A percentile compares a stretch with the other conserved stretches of the same genome.
Conservation (phyloP, 495 filamentous ascomycete species). For the Extremus antarcticus region DNA sequence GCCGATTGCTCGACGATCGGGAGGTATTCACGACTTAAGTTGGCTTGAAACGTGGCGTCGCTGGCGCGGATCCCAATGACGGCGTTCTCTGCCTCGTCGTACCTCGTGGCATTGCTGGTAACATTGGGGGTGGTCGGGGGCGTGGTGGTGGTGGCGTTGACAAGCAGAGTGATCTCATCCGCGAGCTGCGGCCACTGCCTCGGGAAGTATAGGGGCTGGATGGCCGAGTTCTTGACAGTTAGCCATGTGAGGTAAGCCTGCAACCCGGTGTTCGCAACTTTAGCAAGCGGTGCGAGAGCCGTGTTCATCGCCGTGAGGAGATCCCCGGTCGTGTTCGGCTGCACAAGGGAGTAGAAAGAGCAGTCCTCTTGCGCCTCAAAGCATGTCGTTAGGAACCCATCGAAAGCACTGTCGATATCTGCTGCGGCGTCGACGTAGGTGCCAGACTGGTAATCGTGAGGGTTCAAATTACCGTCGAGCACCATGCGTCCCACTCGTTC, state of each 20-base stretch:
- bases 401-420: not conserved
- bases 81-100: not conserved
- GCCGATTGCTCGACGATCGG: slow-evolving; percentile 35
- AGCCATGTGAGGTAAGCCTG: not conserved
- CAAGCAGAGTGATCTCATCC: not conserved
- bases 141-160: not conserved
- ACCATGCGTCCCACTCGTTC: slow-evolving; percentile 31
- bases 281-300: not conserved
- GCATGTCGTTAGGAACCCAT: not conserved
- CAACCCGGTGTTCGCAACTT: not conserved
- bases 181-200: not conserved
- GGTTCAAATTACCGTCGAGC: slow-evolving; percentile 5
- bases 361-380: not conserved
- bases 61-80: not conserved
- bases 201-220: not conserved
- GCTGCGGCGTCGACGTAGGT: not conserved
- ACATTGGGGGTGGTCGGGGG: not conserved
- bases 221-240: not conserved
- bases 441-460: not conserved
- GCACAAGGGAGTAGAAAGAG: not conserved
- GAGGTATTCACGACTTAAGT: slow-evolving; percentile 16
- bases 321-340: not conserved
- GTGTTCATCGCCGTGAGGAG: not conserved
- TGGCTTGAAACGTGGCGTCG: not conserved
- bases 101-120: not conserved